Evolutionary conservation across 164 flowering plant genomes (phyloP).

Genomic region (Sextonia rubra): DNA sequence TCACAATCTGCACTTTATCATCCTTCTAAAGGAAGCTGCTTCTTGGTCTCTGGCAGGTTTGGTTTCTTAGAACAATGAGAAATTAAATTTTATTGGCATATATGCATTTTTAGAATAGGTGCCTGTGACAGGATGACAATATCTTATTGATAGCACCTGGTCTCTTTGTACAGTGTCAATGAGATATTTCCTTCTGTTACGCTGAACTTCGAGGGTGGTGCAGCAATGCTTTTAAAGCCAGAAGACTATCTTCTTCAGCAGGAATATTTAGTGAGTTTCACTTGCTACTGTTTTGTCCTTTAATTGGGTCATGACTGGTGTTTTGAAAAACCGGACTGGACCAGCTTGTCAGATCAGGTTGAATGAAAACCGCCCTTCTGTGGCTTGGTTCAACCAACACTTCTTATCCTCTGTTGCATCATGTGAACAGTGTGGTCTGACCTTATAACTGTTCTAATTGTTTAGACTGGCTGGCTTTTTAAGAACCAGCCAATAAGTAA

Average conservation of each 20-base stretch:
- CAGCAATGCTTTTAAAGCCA: slow-evolving; percentile 66
- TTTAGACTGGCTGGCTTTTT: no score
- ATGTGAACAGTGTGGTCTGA: no score
- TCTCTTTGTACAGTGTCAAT: slow-evolving; percentile 38
- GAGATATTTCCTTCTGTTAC: slow-evolving; percentile 69
- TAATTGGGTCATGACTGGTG: background rate
- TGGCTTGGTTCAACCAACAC: no score
- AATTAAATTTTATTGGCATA: background rate
- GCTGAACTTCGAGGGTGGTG: slow-evolving; percentile 78
- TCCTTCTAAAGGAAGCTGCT: slow-evolving; percentile 64
- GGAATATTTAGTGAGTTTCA: slow-evolving; percentile 54
- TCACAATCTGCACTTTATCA: slow-evolving; percentile 46
- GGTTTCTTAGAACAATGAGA: slow-evolving; percentile 5
- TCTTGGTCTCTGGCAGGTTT: slow-evolving; percentile 51
- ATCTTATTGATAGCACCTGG: slow-evolving; percentile 5
- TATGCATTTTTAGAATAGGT: background rate
- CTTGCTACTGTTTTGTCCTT: background rate
- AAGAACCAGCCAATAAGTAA: no score
- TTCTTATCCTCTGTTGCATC: no score
- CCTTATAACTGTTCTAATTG: no score
- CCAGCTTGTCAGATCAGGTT: no score
- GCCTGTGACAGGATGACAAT: background rate
- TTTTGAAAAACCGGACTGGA: background rate
- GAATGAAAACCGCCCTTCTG: no score
- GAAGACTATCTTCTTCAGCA: slow-evolving; percentile 62